These are phyloP conservation scores for Microstroma glucosiphilum DNA, from an alignment of 1,284 basidiomycete genomes.

Conservation along the genomic window DNA sequence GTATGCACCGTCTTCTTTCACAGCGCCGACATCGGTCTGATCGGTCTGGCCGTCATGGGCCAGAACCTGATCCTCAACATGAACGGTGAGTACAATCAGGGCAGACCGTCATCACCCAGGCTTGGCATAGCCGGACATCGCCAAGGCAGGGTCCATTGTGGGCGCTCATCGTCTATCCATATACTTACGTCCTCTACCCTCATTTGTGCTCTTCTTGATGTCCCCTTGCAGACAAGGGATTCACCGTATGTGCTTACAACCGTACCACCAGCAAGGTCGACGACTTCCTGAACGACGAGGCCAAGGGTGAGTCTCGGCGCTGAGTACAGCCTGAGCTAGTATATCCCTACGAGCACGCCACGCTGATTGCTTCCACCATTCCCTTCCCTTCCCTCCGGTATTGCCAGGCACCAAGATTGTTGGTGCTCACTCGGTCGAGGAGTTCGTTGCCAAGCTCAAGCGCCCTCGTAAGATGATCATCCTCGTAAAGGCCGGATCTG, in stretches of 20 bases:
- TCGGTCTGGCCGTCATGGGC: slow-evolving; percentile 51
- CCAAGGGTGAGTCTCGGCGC: slow-evolving; percentile 68
- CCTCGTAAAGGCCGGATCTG: slow-evolving; percentile 70
- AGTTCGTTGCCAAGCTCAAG: slow-evolving; percentile 63
- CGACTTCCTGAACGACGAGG: slow-evolving; percentile 89
- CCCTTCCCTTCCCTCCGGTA: not conserved
- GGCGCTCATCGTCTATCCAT: not conserved
- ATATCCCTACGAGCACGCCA: slow-evolving; percentile 45
- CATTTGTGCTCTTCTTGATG: not conserved
- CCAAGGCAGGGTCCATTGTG: not conserved
- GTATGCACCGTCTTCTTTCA: not conserved
- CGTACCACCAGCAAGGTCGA: slow-evolving; percentile 95
- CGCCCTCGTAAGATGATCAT: slow-evolving; percentile 74
- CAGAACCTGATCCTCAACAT: slow-evolving; percentile 51
- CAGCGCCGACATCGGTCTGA: slow-evolving; percentile 50
- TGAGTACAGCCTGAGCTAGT: slow-evolving; percentile 10
- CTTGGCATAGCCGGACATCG: not conserved
- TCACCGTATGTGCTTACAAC: slow-evolving; percentile 94
- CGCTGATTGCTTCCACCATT: not conserved
- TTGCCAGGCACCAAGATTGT: slow-evolving; percentile 75
- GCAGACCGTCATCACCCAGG: not conserved
- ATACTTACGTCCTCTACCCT: slow-evolving; percentile 8
- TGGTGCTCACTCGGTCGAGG: slow-evolving; percentile 88
- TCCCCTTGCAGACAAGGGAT: slow-evolving; percentile 73
- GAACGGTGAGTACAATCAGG: slow-evolving; percentile 38